Percentiles rank a stretch among this genome's conserved stretches.
Evolutionary conservation across 169 alveolate species (phyloP).

Genomic region (Cryptosporidium andersoni): DNA sequence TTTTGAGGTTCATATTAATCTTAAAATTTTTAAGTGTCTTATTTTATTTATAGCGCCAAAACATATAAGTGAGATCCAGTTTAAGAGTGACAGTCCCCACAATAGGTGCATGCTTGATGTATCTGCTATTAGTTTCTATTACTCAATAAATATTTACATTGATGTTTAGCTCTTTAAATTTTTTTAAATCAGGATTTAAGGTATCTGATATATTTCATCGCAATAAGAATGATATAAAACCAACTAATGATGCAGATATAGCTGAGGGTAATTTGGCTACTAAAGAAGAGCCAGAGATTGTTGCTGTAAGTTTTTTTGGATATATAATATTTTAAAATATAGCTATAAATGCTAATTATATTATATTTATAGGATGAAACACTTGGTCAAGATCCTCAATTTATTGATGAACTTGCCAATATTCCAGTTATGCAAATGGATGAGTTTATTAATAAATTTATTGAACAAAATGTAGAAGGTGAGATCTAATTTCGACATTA

Average conservation of each 20-base stretch:
- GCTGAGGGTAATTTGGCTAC: constrained; percentile 18
- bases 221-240: constrained; percentile 5
- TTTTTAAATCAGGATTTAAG: not conserved
- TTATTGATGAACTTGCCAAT: constrained; percentile 58
- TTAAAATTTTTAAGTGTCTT: too few relatives aligned
- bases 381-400: constrained; percentile 20
- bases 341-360: too few relatives aligned
- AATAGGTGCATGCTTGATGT: too few relatives aligned
- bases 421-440: constrained; percentile 60
- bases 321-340: not conserved
- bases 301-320: constrained; percentile 22
- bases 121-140: not conserved
- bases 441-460: constrained; percentile 51
- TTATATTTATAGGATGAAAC: constrained; percentile 8
- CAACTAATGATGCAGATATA: constrained; percentile 10
- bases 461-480: constrained; percentile 6
- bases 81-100: too few relatives aligned
- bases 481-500: not conserved
- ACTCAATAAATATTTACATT: not conserved
- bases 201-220: not conserved
- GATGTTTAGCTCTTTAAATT: not conserved
- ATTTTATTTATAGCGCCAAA: too few relatives aligned
- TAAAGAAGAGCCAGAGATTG: not conserved
- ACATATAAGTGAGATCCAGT: too few relatives aligned
- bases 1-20: too few relatives aligned